phyloP scores from a whole-genome alignment of 2,329 filamentous ascomycete genomes.

The Balansia obtecta region DNA sequence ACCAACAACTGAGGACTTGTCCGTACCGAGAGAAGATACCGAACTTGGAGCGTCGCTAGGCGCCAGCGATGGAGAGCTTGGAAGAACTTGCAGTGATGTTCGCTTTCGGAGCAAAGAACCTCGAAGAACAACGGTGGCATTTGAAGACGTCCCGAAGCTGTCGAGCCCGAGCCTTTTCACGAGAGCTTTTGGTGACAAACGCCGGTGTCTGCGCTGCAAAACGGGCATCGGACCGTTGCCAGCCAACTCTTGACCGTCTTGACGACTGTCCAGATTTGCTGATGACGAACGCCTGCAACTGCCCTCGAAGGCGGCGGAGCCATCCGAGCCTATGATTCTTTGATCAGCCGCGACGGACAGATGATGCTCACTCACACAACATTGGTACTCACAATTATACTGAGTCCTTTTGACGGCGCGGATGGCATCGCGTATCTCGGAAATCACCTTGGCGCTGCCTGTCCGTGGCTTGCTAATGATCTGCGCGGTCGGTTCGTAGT shows the following conservation, averaged over 20 bases:
- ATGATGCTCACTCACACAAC: neutral
- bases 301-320: constrained; percentile 10
- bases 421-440: constrained; percentile 22
- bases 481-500: constrained; percentile 5
- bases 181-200: constrained; percentile 13
- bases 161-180: constrained; percentile 16
- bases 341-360: neutral
- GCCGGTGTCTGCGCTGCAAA: constrained; percentile 8
- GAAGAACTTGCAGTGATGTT: constrained; percentile 16
- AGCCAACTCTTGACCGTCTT: neutral
- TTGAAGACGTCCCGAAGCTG: constrained; percentile 14
- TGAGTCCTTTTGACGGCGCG: constrained; percentile 20
- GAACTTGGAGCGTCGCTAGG: constrained; percentile 13
- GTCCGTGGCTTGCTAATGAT: constrained; percentile 14
- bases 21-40: constrained; percentile 16
- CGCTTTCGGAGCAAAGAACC: constrained; percentile 9
- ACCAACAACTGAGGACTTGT: constrained; percentile 12
- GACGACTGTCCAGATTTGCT: neutral
- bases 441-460: constrained; percentile 20
- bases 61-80: constrained; percentile 8
- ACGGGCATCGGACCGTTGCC: neutral
- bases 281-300: constrained; percentile 1
- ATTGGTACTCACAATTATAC: constrained; percentile 12
- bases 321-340: constrained; percentile 13
- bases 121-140: constrained; percentile 17